A percentile compares a stretch with the other conserved stretches of the same genome.
Conservation (phyloP, 352 stramenopile species). For the Phytophthora pinifolia region DNA sequence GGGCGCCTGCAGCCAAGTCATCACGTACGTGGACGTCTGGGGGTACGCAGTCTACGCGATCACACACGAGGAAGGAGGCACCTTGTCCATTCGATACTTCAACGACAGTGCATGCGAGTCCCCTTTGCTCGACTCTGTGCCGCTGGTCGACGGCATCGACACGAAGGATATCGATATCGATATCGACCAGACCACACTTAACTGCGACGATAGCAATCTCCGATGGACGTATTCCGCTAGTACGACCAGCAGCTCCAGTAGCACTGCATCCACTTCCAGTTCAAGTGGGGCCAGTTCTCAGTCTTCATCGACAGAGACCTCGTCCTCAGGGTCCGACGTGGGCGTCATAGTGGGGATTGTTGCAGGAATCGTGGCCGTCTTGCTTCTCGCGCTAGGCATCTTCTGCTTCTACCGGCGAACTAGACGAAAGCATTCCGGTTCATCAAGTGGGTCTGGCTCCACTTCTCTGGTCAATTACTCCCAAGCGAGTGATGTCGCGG, state of each 20-base stretch:
- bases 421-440: neutral
- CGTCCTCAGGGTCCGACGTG: neutral
- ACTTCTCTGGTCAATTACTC: no score
- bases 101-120: neutral
- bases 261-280: neutral
- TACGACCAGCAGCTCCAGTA: neutral
- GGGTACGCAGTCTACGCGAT: neutral
- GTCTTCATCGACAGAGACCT: neutral
- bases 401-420: neutral
- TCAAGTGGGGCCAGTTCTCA: neutral
- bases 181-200: neutral
- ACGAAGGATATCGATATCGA: constrained; percentile 1
- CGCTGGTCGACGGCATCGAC: neutral
- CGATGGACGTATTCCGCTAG: neutral
- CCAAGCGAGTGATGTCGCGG: no score
- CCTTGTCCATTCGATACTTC: constrained; percentile 1
- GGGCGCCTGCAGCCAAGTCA: neutral
- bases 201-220: neutral
- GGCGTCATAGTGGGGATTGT: neutral
- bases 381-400: neutral
- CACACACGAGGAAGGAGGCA: neutral
- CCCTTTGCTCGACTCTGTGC: neutral
- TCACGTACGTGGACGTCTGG: neutral
- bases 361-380: neutral
- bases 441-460: no score